A percentile compares a stretch with the other conserved stretches of the same genome.
phyloP scores from a whole-genome alignment of 2,329 filamentous ascomycete genomes.

The Colletotrichum destructivum region DNA sequence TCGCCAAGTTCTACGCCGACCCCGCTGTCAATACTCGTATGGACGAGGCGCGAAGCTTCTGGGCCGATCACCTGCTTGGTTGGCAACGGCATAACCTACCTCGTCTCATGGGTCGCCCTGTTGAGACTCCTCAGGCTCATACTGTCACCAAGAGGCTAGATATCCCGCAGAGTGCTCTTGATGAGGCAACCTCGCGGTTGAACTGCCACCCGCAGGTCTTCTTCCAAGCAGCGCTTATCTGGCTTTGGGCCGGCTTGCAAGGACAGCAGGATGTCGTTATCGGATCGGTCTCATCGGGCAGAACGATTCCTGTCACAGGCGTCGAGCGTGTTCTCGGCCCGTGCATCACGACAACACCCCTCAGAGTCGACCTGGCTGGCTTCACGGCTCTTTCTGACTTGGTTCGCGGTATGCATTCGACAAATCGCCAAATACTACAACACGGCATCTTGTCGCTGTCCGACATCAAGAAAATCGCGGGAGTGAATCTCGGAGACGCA shows the following conservation, averaged over 20 bases:
- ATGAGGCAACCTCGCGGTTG: constrained; percentile 54
- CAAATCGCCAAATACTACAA: constrained; percentile 76
- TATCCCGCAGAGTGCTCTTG: constrained; percentile 53
- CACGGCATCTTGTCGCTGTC: constrained; percentile 75
- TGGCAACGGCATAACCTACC: constrained; percentile 71
- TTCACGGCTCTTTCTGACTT: constrained; percentile 71
- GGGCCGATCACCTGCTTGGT: constrained; percentile 76
- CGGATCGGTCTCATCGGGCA: constrained; percentile 86
- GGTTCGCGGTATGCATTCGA: constrained; percentile 73
- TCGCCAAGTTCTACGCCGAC: constrained; percentile 67
- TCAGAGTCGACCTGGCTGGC: constrained; percentile 73
- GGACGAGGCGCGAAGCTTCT: constrained; percentile 72
- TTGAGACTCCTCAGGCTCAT: constrained; percentile 47
- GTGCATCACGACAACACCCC: constrained; percentile 82
- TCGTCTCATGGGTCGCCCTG: constrained; percentile 50
- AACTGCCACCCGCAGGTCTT: constrained; percentile 77
- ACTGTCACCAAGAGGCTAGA: constrained; percentile 50
- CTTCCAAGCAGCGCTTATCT: constrained; percentile 80
- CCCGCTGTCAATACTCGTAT: constrained; percentile 47
- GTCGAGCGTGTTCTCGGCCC: constrained; percentile 85
- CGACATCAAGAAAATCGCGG: constrained; percentile 77
- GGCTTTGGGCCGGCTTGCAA: constrained; percentile 76
- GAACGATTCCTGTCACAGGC: constrained; percentile 78
- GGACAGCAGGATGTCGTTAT: constrained; percentile 79
- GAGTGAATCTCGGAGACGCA: constrained; percentile 66